Conservation (phyloP, 2,329 filamentous ascomycete species). For the Curvularia sp. region DNA sequence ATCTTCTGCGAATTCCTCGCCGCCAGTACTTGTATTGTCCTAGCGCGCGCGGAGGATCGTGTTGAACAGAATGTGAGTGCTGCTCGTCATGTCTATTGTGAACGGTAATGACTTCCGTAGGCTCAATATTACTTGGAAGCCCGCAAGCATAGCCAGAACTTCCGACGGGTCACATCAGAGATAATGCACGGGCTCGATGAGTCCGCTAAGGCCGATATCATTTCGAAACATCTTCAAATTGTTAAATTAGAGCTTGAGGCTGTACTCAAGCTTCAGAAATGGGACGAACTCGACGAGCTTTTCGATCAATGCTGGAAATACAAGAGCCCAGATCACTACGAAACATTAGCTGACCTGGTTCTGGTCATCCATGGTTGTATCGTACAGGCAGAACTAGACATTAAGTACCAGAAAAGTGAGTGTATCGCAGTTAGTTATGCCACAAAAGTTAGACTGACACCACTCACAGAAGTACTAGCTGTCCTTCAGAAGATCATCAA, state of each 20-base stretch:
- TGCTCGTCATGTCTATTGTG: slow-evolving; percentile 18
- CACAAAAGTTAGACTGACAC: slow-evolving; percentile 29
- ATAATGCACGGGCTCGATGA: slow-evolving; percentile 51
- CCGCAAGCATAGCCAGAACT: slow-evolving; percentile 66
- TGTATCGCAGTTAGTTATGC: slow-evolving; percentile 20
- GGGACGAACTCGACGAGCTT: slow-evolving; percentile 69
- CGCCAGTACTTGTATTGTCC: slow-evolving; percentile 53
- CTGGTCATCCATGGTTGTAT: slow-evolving; percentile 53
- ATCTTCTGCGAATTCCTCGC: slow-evolving; percentile 76
- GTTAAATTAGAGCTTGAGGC: slow-evolving; percentile 83
- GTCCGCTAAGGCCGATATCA: slow-evolving; percentile 60
- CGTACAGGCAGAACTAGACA: slow-evolving; percentile 35
- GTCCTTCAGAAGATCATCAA: slow-evolving; percentile 72
- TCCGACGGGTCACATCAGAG: slow-evolving; percentile 58
- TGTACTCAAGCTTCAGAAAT: slow-evolving; percentile 69
- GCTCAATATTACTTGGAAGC: slow-evolving; percentile 68
- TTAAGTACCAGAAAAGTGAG: slow-evolving; percentile 44
- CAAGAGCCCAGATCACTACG: slow-evolving; percentile 50
- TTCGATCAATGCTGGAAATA: slow-evolving; percentile 57
- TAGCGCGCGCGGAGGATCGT: slow-evolving; percentile 57
- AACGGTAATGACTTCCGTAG: slow-evolving; percentile 51
- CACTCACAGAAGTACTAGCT: slow-evolving; percentile 33
- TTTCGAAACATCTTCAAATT: slow-evolving; percentile 69
- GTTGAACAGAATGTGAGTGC: slow-evolving; percentile 49
- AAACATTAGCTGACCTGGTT: slow-evolving; percentile 56